Percentiles rank a stretch among this genome's conserved stretches.
phyloP scores from a whole-genome alignment of 257 asterid genomes.

The Haberlea rhodopensis region DNA sequence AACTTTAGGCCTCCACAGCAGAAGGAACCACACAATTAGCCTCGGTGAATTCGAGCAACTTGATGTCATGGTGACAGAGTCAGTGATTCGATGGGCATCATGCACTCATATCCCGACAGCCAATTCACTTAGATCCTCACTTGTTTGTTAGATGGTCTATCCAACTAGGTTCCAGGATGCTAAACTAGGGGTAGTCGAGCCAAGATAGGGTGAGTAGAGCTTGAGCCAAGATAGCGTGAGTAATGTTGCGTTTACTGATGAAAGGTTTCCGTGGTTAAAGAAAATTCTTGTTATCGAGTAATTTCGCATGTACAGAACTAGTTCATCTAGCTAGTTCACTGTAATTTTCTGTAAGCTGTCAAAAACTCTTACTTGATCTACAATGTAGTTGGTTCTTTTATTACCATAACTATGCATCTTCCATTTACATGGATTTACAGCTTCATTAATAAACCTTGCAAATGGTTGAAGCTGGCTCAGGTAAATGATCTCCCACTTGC shows the following conservation, averaged over 20 bases:
- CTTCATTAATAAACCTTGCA: neutral
- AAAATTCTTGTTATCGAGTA: neutral
- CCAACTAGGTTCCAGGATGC: conserved; percentile 1
- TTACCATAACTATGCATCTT: neutral
- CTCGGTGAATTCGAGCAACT: conserved; percentile 61
- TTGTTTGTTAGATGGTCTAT: conserved; percentile 47
- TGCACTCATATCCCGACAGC: conserved; percentile 66
- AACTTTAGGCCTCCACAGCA: conserved; percentile 44
- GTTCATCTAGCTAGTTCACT: neutral
- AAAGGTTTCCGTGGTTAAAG: neutral
- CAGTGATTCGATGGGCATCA: conserved; percentile 83
- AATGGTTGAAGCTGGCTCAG: neutral
- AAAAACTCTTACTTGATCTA: conserved; percentile 5
- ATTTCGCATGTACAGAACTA: conserved; percentile 24
- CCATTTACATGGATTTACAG: neutral
- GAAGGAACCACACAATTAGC: conserved; percentile 69
- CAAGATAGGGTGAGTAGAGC: conserved; percentile 1
- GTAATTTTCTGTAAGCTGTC: conserved; percentile 1
- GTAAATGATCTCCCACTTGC: neutral
- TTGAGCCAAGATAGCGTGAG: conserved; percentile 4
- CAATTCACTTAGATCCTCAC: conserved; percentile 67
- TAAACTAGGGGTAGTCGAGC: neutral
- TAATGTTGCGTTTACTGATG: neutral
- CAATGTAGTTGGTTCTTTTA: neutral
- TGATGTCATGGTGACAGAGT: conserved; percentile 55